Conservation (phyloP, 352 stramenopile genomes). For the Hyaloperonospora brassicae region DNA sequence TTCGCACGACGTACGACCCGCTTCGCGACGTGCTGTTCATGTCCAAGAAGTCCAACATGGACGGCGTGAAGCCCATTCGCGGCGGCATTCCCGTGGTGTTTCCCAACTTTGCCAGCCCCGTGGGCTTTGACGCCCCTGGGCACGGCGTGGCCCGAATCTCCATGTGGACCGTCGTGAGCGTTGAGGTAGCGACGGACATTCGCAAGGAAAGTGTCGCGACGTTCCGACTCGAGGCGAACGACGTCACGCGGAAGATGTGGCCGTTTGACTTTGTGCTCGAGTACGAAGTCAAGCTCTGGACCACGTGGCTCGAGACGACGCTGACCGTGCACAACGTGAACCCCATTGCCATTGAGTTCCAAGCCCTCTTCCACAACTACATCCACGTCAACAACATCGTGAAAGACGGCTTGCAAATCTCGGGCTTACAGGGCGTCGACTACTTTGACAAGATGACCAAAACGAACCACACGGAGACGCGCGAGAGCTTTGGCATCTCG, state of each 20-base stretch:
- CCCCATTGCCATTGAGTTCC: slow-evolving; percentile 78
- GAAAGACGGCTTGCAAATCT: slow-evolving; percentile 47
- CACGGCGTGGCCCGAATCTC: slow-evolving; percentile 82
- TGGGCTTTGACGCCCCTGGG: slow-evolving; percentile 36
- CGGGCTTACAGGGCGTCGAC: slow-evolving; percentile 77
- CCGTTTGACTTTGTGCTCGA: slow-evolving; percentile 46
- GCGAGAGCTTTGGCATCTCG: slow-evolving; percentile 49
- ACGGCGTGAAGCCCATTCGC: slow-evolving; percentile 81
- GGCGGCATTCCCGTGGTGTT: slow-evolving; percentile 89
- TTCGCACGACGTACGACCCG: slow-evolving; percentile 25
- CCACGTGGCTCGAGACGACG: slow-evolving; percentile 49
- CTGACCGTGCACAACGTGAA: slow-evolving; percentile 85
- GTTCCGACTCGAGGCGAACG: slow-evolving; percentile 26
- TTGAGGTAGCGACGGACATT: slow-evolving; percentile 10
- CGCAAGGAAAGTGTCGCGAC: slow-evolving; percentile 16
- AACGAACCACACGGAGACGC: slow-evolving; percentile 45
- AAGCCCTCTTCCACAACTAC: slow-evolving; percentile 93
- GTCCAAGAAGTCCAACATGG: slow-evolving; percentile 57
- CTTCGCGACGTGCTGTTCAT: slow-evolving; percentile 73
- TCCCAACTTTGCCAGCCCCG: slow-evolving; percentile 72
- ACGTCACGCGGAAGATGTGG: slow-evolving; percentile 33
- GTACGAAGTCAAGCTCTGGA: slow-evolving; percentile 62
- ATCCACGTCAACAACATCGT: slow-evolving; percentile 75
- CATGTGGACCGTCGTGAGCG: slow-evolving; percentile 26
- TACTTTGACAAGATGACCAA: slow-evolving; percentile 85